Evolutionary conservation across 495 filamentous ascomycete genomes (phyloP).

Genomic region (Tuber melanosporum): DNA sequence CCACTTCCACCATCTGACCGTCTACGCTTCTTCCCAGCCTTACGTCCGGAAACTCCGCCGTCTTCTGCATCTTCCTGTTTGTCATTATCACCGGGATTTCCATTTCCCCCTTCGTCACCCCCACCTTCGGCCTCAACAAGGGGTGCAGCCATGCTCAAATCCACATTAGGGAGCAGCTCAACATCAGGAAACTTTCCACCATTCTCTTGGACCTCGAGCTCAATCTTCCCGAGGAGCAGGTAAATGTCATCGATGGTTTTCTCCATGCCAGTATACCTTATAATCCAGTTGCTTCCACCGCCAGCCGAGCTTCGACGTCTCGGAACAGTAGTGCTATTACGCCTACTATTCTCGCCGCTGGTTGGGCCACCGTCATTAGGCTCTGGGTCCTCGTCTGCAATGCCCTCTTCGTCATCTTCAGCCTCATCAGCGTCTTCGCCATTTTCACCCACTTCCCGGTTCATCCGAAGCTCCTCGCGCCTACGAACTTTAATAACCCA

Average conservation of each 20-base stretch:
- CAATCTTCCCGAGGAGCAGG: constrained; percentile 36
- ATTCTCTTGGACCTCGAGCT: constrained; percentile 39
- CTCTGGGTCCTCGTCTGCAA: constrained; percentile 26
- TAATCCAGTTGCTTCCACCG: constrained; percentile 39
- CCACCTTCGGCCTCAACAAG: constrained; percentile 19
- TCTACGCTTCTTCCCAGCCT: constrained; percentile 27
- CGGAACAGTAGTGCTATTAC: constrained; percentile 23
- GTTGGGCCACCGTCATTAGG: constrained; percentile 31
- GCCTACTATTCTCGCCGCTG: constrained; percentile 35
- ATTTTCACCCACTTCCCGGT: constrained; percentile 35
- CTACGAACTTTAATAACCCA: constrained; percentile 52
- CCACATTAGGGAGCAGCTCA: constrained; percentile 40
- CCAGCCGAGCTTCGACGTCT: constrained; percentile 33
- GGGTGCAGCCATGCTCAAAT: constrained; percentile 31
- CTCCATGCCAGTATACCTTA: constrained; percentile 38
- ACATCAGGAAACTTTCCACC: constrained; percentile 42
- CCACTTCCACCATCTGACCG: constrained; percentile 33
- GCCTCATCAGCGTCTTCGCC: constrained; percentile 33
- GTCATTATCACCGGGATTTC: constrained; percentile 25
- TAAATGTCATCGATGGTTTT: constrained; percentile 41
- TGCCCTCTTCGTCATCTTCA: constrained; percentile 30
- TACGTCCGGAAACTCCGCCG: constrained; percentile 22
- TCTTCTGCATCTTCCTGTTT: constrained; percentile 28
- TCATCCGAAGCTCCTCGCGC: constrained; percentile 48
- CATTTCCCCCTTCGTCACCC: constrained; percentile 21